These are phyloP conservation scores for Bruguiera sexangula DNA, from an alignment of 345 rosid genomes.

Conservation along the genomic window DNA sequence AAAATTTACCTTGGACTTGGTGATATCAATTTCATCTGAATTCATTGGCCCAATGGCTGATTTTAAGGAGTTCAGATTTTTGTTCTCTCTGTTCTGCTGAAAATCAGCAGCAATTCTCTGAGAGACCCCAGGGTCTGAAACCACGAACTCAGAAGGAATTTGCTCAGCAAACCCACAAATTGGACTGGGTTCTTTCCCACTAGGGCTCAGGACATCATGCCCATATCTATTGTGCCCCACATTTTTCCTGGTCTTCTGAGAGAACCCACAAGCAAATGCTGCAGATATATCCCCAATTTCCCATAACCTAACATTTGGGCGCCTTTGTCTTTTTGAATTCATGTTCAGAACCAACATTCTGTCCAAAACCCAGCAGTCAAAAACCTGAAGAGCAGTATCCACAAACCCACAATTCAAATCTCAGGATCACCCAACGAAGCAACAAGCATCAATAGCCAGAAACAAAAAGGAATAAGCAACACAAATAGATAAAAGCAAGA, in stretches of 20 bases:
- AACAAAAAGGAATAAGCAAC: no score
- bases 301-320: slow-evolving; percentile 58
- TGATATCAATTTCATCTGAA: slow-evolving; percentile 19
- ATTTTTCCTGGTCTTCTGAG: slow-evolving; percentile 23
- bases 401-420: slow-evolving; percentile 15
- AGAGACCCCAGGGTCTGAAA: slow-evolving; percentile 21
- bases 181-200: slow-evolving; percentile 12
- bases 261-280: slow-evolving; percentile 50
- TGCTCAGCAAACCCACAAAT: slow-evolving; percentile 16
- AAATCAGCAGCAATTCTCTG: slow-evolving; percentile 28
- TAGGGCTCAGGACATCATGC: slow-evolving; percentile 21
- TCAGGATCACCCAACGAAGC: not conserved
- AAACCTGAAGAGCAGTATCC: slow-evolving; percentile 22
- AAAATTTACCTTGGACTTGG: slow-evolving; percentile 31
- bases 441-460: not conserved
- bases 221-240: slow-evolving; percentile 34
- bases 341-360: slow-evolving; percentile 47
- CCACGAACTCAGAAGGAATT: slow-evolving; percentile 19
- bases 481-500: slow-evolving; percentile 2
- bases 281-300: slow-evolving; percentile 59
- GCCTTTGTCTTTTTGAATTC: slow-evolving; percentile 52
- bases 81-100: slow-evolving; percentile 36
- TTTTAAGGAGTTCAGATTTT: slow-evolving; percentile 40
- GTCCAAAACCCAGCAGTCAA: slow-evolving; percentile 10
- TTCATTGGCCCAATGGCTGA: slow-evolving; percentile 18